phyloP scores from a whole-genome alignment of 345 rosid species.

The Garcia nutans region DNA sequence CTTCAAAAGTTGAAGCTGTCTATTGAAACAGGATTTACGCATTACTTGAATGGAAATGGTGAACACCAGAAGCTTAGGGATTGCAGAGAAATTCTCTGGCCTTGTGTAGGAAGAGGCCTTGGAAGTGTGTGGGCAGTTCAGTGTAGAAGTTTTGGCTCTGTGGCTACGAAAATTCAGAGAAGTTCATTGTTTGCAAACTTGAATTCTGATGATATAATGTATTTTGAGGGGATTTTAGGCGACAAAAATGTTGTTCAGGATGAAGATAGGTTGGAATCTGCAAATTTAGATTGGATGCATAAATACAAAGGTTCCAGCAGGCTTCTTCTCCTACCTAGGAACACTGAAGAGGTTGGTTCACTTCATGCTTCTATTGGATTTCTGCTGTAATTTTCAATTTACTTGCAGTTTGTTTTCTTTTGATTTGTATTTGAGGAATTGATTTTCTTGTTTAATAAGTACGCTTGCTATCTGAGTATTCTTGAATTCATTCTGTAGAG shows the following conservation, averaged over 20 bases:
- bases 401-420: background rate
- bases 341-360: conserved; percentile 79
- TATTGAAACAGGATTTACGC: background rate
- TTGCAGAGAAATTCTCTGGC: background rate
- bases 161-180: conserved; percentile 44
- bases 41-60: background rate
- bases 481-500: background rate
- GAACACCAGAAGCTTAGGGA: conserved; percentile 10
- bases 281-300: conserved; percentile 91
- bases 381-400: background rate
- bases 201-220: conserved; percentile 61
- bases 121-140: conserved; percentile 24
- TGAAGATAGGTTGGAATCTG: conserved; percentile 64
- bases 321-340: conserved; percentile 75
- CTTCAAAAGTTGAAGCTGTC: background rate
- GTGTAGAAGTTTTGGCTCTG: conserved; percentile 46
- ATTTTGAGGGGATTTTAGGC: conserved; percentile 63
- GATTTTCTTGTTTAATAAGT: background rate
- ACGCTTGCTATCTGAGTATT: background rate
- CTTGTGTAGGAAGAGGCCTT: background rate
- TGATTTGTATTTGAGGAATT: background rate
- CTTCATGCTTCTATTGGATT: conserved; percentile 6
- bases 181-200: conserved; percentile 63
- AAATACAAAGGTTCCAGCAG: conserved; percentile 82
- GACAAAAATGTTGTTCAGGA: conserved; percentile 73